A percentile compares a stretch with the other conserved stretches of the same genome.
Conservation (phyloP, 176 grass and related monocot genomes). For the Juncus effusus region DNA sequence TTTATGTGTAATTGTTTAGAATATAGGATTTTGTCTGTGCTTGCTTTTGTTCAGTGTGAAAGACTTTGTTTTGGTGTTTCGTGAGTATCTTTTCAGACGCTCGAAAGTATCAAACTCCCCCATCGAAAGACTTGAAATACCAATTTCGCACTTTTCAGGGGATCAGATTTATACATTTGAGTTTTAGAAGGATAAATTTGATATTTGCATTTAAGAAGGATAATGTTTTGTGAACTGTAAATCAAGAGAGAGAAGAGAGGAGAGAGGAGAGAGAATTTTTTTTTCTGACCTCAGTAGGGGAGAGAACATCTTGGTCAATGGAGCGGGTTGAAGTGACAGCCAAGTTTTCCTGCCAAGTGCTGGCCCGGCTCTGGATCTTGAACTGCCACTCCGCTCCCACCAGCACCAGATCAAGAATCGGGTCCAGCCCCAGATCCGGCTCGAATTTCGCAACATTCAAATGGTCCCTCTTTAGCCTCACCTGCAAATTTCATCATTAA, state of each 20-base stretch:
- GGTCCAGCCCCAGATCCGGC: conserved; percentile 97
- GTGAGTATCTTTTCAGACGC: background rate
- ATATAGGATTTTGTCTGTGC: background rate
- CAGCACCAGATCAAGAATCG: conserved; percentile 81
- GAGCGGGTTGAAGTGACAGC: conserved; percentile 82
- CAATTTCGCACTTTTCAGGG: no score
- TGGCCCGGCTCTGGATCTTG: conserved; percentile 92
- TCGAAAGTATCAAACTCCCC: background rate
- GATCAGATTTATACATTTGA: background rate
- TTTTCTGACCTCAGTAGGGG: conserved; percentile 71
- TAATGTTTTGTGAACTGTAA: background rate
- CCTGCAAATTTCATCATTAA: conserved; percentile 43
- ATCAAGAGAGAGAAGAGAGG: no score
- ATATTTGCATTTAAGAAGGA: background rate
- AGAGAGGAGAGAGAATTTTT: background rate
- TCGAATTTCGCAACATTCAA: conserved; percentile 95
- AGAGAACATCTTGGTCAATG: conserved; percentile 91
- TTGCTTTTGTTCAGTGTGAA: background rate
- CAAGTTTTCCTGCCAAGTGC: conserved; percentile 97
- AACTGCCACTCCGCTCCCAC: conserved; percentile 98
- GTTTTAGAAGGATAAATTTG: background rate
- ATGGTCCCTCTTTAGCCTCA: conserved; percentile 90
- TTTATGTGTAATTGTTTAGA: background rate
- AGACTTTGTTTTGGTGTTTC: background rate
- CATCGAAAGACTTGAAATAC: background rate